Base-by-base conservation (phyloP, 139 green algal species). In the Chlamydomonas sp. region DNA sequence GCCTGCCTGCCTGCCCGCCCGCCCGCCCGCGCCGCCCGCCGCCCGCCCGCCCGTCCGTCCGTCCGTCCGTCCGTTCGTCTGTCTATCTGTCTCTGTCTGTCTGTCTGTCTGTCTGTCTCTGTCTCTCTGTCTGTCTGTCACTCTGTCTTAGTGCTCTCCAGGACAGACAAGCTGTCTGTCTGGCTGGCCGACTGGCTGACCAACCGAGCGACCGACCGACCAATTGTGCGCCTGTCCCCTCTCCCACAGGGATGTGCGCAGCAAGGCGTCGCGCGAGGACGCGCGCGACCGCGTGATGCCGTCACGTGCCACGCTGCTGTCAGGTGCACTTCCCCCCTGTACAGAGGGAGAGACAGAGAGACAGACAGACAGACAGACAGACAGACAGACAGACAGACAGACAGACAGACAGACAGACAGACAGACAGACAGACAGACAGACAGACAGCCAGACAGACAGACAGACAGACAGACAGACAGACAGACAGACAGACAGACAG, bases 261-360 rank as follows among this genome's bases (percentile, higher is more conserved):
- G 6, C 5, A 13, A 48, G 59, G 59, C 59, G 6, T 13, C 10
- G 4, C 20, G 6, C 6, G 59, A 66, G 59, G 33, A 22, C 5
- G 16, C 59, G 16, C 10, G 43, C 8, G 59, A 66, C 29, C 59
- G 59, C 4, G 59, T 66, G 22, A 66, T 66, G 59, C 59, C 59
- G 6, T 66, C 59, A 24, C n/a, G 59, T 5, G 43, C 6, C 33
- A 66, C 43, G 59, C 59, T 66, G 26, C 5, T 66, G 29, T 26
- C n/a, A 30, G 59, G 59, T 66, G 59, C 8, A 33, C 43, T 28
- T 6, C 5, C 22, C 29, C 29, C 50, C 22, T n/a, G 29, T 10
- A 8, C 50, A 61, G 6, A 61, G 50, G 8, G 50, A 34, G 50
- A n/a, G 13, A 35, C 22, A 22, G 6, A 8, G 50, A 61, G 16